These are phyloP conservation scores for Beauveria brongniartii DNA, from an alignment of 2,329 filamentous ascomycete genomes.

Conservation along the genomic window DNA sequence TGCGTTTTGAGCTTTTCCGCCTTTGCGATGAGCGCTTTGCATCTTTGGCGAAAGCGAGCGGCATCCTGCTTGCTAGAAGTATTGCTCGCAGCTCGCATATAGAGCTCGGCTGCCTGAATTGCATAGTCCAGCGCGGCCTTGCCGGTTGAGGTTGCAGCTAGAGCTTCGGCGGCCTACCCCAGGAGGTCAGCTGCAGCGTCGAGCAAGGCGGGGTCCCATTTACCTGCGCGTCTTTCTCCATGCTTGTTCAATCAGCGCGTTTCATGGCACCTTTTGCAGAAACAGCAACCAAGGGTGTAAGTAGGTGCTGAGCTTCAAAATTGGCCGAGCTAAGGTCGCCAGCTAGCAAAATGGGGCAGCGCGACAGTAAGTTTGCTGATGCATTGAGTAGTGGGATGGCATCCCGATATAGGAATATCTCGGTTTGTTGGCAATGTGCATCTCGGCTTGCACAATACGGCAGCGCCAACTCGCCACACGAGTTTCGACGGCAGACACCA, in stretches of 20 bases:
- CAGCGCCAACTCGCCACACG: neutral
- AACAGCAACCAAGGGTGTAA: neutral
- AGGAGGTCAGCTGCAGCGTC: neutral
- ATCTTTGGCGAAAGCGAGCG: conserved; percentile 57
- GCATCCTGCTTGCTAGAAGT: conserved; percentile 56
- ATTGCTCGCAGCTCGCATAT: conserved; percentile 66
- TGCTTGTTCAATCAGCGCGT: conserved; percentile 15
- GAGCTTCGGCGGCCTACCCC: conserved; percentile 30
- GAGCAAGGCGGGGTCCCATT: conserved; percentile 10
- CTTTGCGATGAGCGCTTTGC: conserved; percentile 57
- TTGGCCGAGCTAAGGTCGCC: neutral
- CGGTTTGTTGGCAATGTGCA: neutral
- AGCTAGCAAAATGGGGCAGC: neutral
- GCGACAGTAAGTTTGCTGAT: neutral
- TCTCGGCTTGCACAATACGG: neutral
- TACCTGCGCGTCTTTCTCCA: conserved; percentile 33
- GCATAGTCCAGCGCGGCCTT: conserved; percentile 63
- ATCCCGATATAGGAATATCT: conserved; percentile 11
- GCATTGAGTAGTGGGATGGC: neutral
- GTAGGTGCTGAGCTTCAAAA: neutral
- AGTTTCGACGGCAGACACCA: neutral
- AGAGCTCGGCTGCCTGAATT: conserved; percentile 69
- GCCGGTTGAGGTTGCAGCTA: conserved; percentile 26
- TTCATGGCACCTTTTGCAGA: conserved; percentile 5
- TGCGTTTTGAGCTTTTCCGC: conserved; percentile 67